A percentile compares a stretch with the other conserved stretches of the same genome.
Evolutionary conservation across 352 stramenopile genomes (phyloP).

Genomic region (Globisporangium ultimum): DNA sequence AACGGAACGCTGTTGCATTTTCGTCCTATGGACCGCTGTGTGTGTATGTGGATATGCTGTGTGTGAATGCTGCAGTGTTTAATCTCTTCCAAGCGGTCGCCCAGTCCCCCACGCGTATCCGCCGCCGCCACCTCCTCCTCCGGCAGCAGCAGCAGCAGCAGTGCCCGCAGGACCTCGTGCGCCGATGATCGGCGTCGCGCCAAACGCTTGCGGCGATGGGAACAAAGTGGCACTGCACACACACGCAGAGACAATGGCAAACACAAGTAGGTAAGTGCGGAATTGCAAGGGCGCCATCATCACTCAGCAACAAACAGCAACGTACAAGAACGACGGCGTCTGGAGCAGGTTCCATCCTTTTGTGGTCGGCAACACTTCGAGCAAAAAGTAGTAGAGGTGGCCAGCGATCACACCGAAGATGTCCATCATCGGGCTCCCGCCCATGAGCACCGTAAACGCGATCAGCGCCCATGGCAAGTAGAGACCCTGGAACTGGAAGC

Average conservation of each 20-base stretch:
- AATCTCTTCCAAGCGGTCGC: slow-evolving; percentile 37
- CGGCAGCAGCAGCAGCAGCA: not conserved
- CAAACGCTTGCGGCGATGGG: slow-evolving; percentile 45
- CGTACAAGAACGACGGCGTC: slow-evolving; percentile 81
- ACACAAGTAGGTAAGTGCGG: not conserved
- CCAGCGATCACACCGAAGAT: slow-evolving; percentile 82
- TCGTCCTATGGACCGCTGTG: too few species aligned
- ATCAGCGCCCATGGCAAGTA: slow-evolving; percentile 89
- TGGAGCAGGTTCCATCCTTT: slow-evolving; percentile 85
- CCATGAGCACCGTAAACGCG: slow-evolving; percentile 85
- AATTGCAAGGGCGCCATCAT: not conserved
- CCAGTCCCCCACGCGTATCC: slow-evolving; percentile 74
- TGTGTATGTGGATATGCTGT: too few species aligned
- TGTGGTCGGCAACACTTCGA: slow-evolving; percentile 82
- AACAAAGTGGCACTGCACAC: slow-evolving; percentile 54
- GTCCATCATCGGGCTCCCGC: slow-evolving; percentile 85
- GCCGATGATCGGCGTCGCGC: slow-evolving; percentile 56
- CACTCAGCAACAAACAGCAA: slow-evolving; percentile 22
- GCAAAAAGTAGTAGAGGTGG: slow-evolving; percentile 89
- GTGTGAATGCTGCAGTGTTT: not conserved
- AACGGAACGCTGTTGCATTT: too few species aligned
- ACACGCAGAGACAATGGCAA: not conserved
- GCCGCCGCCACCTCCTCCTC: too few species aligned
- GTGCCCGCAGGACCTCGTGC: slow-evolving; percentile 23
- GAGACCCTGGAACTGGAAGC: slow-evolving; percentile 84